Conservation (phyloP, 148 eudicot species). For the Linanthus parryae region DNA sequence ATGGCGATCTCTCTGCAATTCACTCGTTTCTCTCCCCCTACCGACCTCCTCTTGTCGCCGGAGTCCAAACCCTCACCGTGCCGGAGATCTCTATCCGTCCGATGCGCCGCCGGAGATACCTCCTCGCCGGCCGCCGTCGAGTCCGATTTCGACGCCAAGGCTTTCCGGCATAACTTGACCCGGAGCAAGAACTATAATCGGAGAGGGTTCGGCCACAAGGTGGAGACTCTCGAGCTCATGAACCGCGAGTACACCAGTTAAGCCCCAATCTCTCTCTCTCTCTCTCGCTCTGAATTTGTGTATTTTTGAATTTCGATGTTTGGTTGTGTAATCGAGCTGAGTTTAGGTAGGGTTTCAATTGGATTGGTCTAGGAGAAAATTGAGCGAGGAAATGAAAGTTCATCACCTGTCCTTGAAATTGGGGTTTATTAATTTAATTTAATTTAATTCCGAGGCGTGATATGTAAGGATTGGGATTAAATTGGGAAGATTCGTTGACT, state of each 20-base stretch:
- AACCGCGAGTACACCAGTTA: constrained; percentile 83
- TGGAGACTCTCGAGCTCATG: constrained; percentile 74
- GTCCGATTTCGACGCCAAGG: constrained; percentile 75
- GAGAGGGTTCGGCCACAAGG: constrained; percentile 76
- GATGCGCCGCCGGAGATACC: constrained; percentile 49
- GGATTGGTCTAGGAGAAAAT: no score
- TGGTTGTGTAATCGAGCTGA: no score
- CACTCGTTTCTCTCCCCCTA: constrained; percentile 27
- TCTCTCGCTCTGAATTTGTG: no score
- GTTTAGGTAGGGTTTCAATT: no score
- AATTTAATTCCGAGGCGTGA: no score
- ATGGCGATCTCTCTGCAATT: constrained; percentile 76
- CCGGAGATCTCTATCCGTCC: constrained; percentile 38
- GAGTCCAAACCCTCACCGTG: constrained; percentile 18
- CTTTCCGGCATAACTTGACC: constrained; percentile 79
- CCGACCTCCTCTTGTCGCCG: constrained; percentile 42
- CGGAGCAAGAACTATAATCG: constrained; percentile 88
- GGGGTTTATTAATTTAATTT: no score
- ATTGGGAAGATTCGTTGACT: no score
- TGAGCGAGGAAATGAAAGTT: no score
- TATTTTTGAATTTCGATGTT: no score
- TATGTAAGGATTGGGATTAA: no score
- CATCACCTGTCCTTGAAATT: no score
- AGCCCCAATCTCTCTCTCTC: no score
- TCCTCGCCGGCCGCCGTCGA: constrained; percentile 23